Conservation (phyloP, 768 basidiomycete genomes). For the Auriculariales sp. region DNA sequence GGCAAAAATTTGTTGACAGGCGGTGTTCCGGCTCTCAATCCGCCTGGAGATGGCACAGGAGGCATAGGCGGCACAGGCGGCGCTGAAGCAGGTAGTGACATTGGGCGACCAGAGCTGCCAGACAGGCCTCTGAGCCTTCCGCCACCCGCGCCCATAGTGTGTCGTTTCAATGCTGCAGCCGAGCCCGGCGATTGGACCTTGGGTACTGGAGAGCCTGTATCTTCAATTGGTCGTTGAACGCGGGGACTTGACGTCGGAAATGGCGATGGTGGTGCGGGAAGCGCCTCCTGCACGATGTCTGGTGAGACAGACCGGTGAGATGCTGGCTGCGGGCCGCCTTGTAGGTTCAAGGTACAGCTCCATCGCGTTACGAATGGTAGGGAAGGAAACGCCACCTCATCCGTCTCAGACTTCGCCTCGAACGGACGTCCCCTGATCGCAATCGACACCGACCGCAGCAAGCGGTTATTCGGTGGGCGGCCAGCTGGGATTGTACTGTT, state of each 20-base stretch:
- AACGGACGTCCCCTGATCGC: constrained; percentile 63
- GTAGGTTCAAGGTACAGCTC: constrained; percentile 83
- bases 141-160: not conserved
- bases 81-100: no score
- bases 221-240: constrained; percentile 3
- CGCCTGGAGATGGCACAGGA: not conserved
- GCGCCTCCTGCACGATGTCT: constrained; percentile 24
- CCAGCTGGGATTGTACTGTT: constrained; percentile 3
- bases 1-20: not conserved
- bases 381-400: constrained; percentile 42
- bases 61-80: no score
- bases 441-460: constrained; percentile 69
- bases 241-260: constrained; percentile 37
- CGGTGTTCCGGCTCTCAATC: not conserved
- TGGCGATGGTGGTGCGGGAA: constrained; percentile 69
- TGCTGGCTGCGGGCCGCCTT: constrained; percentile 19
- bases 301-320: constrained; percentile 10
- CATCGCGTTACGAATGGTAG: constrained; percentile 68
- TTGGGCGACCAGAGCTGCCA: no score
- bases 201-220: not conserved
- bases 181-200: not conserved
- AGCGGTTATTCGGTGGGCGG: constrained; percentile 13
- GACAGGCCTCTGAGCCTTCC: no score
- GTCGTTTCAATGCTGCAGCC: not conserved
- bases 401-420: constrained; percentile 8